Evolutionary conservation across 2,329 filamentous ascomycete genomes (phyloP).

Genomic region (Chaetomiaceae sp.): DNA sequence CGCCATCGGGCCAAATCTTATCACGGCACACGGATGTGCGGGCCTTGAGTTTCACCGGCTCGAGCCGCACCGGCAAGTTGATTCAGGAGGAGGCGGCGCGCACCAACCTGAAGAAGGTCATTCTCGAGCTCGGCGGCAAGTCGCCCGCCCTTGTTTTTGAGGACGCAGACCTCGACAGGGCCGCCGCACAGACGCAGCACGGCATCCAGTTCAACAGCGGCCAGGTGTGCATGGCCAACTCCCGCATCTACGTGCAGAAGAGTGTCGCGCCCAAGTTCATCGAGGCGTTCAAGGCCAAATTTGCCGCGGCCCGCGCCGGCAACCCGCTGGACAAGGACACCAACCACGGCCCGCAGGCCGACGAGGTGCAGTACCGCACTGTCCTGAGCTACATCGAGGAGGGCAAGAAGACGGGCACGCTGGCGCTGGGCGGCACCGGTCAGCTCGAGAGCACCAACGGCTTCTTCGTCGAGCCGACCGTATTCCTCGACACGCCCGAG

Average conservation of each 20-base stretch:
- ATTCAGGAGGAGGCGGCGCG: slow-evolving; percentile 67
- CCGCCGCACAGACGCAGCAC: slow-evolving; percentile 45
- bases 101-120: slow-evolving; percentile 59
- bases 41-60: slow-evolving; percentile 73
- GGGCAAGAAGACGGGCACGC: slow-evolving; percentile 35
- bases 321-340: slow-evolving; percentile 31
- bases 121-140: slow-evolving; percentile 64
- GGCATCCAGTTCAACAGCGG: slow-evolving; percentile 49
- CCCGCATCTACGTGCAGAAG: slow-evolving; percentile 51
- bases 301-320: slow-evolving; percentile 35
- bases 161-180: slow-evolving; percentile 58
- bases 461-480: slow-evolving; percentile 40
- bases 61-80: slow-evolving; percentile 60
- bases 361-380: slow-evolving; percentile 43
- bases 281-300: slow-evolving; percentile 45
- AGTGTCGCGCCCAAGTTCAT: slow-evolving; percentile 51
- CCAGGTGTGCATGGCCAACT: slow-evolving; percentile 55
- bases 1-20: slow-evolving; percentile 59
- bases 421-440: slow-evolving; percentile 29
- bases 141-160: slow-evolving; percentile 58
- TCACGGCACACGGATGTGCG: slow-evolving; percentile 62
- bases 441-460: slow-evolving; percentile 27
- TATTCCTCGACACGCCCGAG: slow-evolving; percentile 40
- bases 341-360: slow-evolving; percentile 43
- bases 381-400: slow-evolving; percentile 41